These are phyloP conservation scores for Dryas octopetala DNA, from an alignment of 306 rosid species.

Conservation along the genomic window DNA sequence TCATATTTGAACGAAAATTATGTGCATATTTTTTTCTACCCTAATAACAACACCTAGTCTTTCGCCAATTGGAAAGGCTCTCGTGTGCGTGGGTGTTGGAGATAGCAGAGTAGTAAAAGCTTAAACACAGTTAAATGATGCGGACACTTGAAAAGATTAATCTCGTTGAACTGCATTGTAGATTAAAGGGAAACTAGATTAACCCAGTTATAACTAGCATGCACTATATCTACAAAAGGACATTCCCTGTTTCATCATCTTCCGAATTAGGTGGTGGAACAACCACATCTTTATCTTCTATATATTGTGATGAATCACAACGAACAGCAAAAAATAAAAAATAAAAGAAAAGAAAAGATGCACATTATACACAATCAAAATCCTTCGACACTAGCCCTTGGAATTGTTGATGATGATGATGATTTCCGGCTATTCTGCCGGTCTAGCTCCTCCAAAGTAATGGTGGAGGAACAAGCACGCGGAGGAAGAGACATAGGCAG, in stretches of 20 bases:
- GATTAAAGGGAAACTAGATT: conserved; percentile 12
- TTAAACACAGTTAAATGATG: too few species aligned
- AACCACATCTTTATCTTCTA: conserved; percentile 68
- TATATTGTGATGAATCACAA: conserved; percentile 69
- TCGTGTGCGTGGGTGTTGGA: too few species aligned
- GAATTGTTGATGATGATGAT: conserved; percentile 61
- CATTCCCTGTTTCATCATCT: conserved; percentile 45
- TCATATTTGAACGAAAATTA: too few species aligned
- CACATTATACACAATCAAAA: conserved; percentile 72
- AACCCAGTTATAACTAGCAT: conserved; percentile 24
- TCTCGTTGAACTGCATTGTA: not conserved
- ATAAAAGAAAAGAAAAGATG: conserved; percentile 27
- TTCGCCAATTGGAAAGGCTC: too few species aligned
- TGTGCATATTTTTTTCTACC: too few species aligned
- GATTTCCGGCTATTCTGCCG: conserved; percentile 79
- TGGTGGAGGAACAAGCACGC: conserved; percentile 64
- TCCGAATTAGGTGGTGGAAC: conserved; percentile 48
- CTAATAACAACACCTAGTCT: too few species aligned
- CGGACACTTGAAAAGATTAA: not conserved
- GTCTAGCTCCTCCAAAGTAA: conserved; percentile 70
- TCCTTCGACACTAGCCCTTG: conserved; percentile 87
- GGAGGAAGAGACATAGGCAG: conserved; percentile 49
- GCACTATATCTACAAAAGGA: conserved; percentile 65
- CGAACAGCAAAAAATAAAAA: conserved; percentile 34
- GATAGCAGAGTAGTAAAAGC: too few species aligned